These are phyloP conservation scores for Coniochaeta sp. DNA, from an alignment of 2,329 filamentous ascomycete species.

Conservation along the genomic window DNA sequence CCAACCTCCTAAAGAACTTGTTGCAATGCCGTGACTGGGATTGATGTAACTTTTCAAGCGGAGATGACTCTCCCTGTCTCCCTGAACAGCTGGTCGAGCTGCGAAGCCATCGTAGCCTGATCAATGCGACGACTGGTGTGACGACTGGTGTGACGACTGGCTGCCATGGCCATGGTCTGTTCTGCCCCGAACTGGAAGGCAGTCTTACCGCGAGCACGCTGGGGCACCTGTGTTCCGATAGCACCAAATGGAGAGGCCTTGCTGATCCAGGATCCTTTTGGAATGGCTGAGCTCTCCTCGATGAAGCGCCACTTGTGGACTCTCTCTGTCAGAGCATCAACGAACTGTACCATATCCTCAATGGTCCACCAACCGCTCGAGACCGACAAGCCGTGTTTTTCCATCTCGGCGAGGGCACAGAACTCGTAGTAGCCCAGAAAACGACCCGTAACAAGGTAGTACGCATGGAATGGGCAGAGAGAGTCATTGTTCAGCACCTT, in stretches of 20 bases:
- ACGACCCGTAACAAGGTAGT: neutral
- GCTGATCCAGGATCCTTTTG: neutral
- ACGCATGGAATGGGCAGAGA: slow-evolving; percentile 1
- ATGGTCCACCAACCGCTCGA: neutral
- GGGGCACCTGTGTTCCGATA: neutral
- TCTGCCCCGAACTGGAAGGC: neutral
- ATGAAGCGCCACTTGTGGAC: neutral
- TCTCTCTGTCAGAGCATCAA: neutral
- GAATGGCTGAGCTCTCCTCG: neutral
- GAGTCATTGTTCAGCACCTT: neutral
- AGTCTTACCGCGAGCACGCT: neutral
- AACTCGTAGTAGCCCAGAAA: neutral
- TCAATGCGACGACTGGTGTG: neutral
- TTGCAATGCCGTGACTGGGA: neutral
- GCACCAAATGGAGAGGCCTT: neutral
- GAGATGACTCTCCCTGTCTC: neutral
- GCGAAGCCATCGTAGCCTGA: neutral
- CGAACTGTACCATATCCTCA: neutral
- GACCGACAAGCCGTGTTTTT: neutral
- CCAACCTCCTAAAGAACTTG: neutral
- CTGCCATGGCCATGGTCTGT: neutral
- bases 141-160: neutral
- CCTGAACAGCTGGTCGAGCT: neutral
- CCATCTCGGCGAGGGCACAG: neutral
- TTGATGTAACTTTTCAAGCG: neutral